Evolutionary conservation across 179 eudicot genomes (phyloP).

Genomic region (Beta macrorhiza): DNA sequence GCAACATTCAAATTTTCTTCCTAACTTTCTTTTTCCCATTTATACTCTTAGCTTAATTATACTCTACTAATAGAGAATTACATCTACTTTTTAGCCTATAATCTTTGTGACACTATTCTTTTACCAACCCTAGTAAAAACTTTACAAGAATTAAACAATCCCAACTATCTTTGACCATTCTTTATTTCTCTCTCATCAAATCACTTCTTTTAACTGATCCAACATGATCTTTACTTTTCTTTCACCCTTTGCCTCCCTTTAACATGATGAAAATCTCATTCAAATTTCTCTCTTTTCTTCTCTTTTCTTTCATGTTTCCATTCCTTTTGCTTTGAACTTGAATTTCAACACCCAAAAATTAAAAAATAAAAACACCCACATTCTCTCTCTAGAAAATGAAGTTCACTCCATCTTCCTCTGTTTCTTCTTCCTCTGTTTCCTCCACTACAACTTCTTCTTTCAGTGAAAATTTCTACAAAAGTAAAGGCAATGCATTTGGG

Average conservation of each 20-base stretch:
- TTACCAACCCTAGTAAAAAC: slow-evolving; percentile 13
- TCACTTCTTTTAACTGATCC: slow-evolving; percentile 34
- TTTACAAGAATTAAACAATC: slow-evolving; percentile 13
- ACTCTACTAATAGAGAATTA: not conserved
- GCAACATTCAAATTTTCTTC: slow-evolving; percentile 24
- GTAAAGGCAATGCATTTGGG: slow-evolving; percentile 27
- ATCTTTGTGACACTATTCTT: slow-evolving; percentile 23
- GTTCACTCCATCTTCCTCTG: slow-evolving; percentile 29
- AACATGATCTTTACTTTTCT: slow-evolving; percentile 35
- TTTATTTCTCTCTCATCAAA: slow-evolving; percentile 7
- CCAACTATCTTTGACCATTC: slow-evolving; percentile 29
- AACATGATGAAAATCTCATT: slow-evolving; percentile 29
- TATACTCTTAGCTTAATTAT: slow-evolving; percentile 7
- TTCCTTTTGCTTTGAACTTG: slow-evolving; percentile 31
- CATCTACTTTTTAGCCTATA: slow-evolving; percentile 11
- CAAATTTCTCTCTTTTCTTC: slow-evolving; percentile 34
- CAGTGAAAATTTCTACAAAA: slow-evolving; percentile 24
- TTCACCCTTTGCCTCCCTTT: slow-evolving; percentile 26
- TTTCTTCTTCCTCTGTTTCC: slow-evolving; percentile 35
- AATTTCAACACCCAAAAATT: slow-evolving; percentile 29
- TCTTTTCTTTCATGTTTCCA: slow-evolving; percentile 29
- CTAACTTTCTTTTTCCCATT: slow-evolving; percentile 11
- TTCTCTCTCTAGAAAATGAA: slow-evolving; percentile 25
- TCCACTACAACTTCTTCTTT: slow-evolving; percentile 22
- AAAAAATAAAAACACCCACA: not conserved